Evolutionary conservation across 2,329 filamentous ascomycete genomes (phyloP).

Genomic region (Pseudogymnoascus sp.): DNA sequence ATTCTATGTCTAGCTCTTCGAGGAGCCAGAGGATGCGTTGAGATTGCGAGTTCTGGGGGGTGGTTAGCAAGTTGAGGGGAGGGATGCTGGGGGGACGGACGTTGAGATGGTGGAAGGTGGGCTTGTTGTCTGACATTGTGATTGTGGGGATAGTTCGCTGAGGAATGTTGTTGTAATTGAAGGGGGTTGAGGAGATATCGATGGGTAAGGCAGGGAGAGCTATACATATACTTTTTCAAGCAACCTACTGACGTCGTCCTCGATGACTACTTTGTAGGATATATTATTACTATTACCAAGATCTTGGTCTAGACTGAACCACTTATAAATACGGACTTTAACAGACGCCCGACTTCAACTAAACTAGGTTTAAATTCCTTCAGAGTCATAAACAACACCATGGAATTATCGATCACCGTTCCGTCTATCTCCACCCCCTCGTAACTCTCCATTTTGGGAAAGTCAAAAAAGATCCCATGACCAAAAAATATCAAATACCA

Average conservation of each 20-base stretch:
- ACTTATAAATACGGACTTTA: neutral
- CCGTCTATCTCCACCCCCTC: neutral
- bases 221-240: neutral
- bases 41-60: constrained; percentile 55
- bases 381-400: neutral
- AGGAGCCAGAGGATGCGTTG: constrained; percentile 63
- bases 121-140: constrained; percentile 8
- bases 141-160: neutral
- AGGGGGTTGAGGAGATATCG: neutral
- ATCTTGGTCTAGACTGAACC: neutral
- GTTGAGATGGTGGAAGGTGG: constrained; percentile 24
- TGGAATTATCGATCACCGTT: neutral
- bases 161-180: neutral
- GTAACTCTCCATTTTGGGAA: neutral
- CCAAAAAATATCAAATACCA: neutral
- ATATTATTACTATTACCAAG: neutral
- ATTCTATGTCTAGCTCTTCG: constrained; percentile 62
- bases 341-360: neutral
- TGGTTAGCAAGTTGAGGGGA: neutral
- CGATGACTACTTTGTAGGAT: neutral
- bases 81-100: constrained; percentile 14
- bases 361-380: neutral
- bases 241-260: neutral
- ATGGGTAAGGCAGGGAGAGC: neutral
- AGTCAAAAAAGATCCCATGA: neutral